Evolutionary conservation across 2,329 filamentous ascomycete genomes (phyloP), one percentile per base, ranked within the genome.

Genomic region (Diaporthe helianthi): DNA sequence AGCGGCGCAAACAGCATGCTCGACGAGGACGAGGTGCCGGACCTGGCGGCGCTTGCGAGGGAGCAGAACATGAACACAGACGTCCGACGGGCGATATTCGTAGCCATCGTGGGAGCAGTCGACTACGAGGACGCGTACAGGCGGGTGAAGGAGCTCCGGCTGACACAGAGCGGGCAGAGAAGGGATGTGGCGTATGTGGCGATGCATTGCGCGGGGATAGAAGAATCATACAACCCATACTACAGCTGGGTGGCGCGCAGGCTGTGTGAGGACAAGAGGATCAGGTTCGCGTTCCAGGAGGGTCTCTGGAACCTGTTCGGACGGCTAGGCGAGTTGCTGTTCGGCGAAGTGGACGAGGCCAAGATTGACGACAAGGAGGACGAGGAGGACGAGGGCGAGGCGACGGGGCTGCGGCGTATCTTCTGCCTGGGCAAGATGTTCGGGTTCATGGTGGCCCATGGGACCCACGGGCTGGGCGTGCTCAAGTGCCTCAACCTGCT

Each of bases 211-310:
- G 90, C 91, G 1, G 93, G 93, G 52, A 91, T 92, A 3, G 96
- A 98, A 80, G 85, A 90, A 68, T 85, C 85, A 0, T 97, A 98
- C 80, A 99, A 99, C 75, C 93, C 92, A 0, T 99, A 97, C 81
- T 99, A 99, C 78, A 92, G 93, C 0, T 83, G 97, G 1, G 90
- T 99, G 46, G 94, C 93, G 12, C 88, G 88, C 58, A 90, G 90
- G 72, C 85, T 98, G 10, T 97, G 94, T 76, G 84, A 84, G 4
- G 92, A 94, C 71, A 89, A 89, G 73, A 89, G 90, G 74, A 86
- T 97, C 73, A 89, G 89, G 71, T 95, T 95, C 81, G 90, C 93
- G 1, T 97, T 98, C 77, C 93, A 96, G 77, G 94, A 95, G 75
- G 89, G 91, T 9, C 83, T 98, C 1, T 97, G 94, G 90, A 93